A percentile compares a stretch with the other conserved stretches of the same genome.
Evolutionary conservation across 148 eudicot genomes (phyloP).

Genomic region (Persicaria tinctoria): DNA sequence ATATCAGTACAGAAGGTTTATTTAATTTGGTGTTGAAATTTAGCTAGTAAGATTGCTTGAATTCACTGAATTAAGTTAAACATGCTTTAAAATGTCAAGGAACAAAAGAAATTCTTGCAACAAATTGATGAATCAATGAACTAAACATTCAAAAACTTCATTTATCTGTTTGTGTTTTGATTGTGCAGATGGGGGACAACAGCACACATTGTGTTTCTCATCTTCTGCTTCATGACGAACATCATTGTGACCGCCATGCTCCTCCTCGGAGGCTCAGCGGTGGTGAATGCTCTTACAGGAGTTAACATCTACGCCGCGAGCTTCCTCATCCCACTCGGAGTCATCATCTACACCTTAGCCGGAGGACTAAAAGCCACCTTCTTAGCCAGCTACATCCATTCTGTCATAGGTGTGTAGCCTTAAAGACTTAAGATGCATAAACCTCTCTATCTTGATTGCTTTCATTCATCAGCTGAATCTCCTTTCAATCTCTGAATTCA

Average conservation of each 20-base stretch:
- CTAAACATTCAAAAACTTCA: background rate
- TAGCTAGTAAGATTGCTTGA: too few relatives aligned
- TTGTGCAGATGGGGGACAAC: conserved; percentile 82
- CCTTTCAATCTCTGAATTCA: conserved; percentile 21
- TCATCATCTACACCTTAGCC: conserved; percentile 81
- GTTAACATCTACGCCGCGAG: conserved; percentile 92
- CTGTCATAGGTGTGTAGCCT: conserved; percentile 54
- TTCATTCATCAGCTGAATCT: conserved; percentile 7
- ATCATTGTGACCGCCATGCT: conserved; percentile 97
- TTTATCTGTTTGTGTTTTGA: background rate
- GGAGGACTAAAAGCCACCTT: conserved; percentile 98
- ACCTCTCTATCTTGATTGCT: background rate
- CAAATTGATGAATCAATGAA: background rate
- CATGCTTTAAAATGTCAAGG: background rate
- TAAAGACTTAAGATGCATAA: background rate
- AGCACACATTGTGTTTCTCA: conserved; percentile 77
- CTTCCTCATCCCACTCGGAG: conserved; percentile 90
- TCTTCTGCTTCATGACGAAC: conserved; percentile 89
- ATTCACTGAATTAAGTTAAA: too few relatives aligned
- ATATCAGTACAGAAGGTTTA: background rate
- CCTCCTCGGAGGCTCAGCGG: conserved; percentile 98
- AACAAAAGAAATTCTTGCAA: background rate
- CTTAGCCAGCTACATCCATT: conserved; percentile 94
- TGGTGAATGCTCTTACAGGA: conserved; percentile 94
- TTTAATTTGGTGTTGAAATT: background rate